Base-by-base conservation (phyloP, 2,329 filamentous ascomycete species). In the Graphium sp. region DNA sequence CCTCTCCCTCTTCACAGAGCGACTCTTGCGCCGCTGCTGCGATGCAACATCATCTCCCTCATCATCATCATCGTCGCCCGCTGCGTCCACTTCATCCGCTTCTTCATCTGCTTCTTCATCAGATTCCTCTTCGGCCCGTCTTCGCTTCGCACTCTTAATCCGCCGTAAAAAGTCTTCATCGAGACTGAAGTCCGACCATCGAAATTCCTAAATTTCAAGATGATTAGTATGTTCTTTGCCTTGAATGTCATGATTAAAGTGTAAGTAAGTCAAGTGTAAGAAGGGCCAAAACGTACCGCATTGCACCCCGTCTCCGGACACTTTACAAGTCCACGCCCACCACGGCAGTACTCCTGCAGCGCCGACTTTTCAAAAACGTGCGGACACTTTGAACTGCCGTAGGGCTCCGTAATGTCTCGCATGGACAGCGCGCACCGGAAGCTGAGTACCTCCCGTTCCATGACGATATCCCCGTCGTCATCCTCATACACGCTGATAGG, bases 341-440 rank as follows among this genome's bases (percentile, higher is more conserved):
- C 31, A 59, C 59, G 45, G 57, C 74, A 24, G 34, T 55, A 56
- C n/a, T 69, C 62, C 15, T 66, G 32, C 22, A 85, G 74, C 1
- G 69, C 67, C 2, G 46, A 42, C 46, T 68, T 74, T 43, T 85
- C 75, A 43, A 81, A 85, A 0, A 66, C 73, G 46, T 85, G 79
- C 31, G 66, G 71, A 54, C 79, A 85, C 37, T 67, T 66, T 10
- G 45, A 53, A 39, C 68, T 79, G 31, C 66, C 78, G 41, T 68
- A 71, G 0, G 79, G 79, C 29, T 81, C 62, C 23, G 56, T 53
- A 54, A 82, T 73, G 24, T 64, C 55, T 29, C 57, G 56, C 37
- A 83, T 54, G 0, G 76, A 77, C 13, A 85, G 47, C 0, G 77
- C 76, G 41, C 79, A 85, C 39, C 68, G 74, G 18, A 75, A 66